Evolutionary conservation across 139 green algal genomes (phyloP).

Genomic region (Volvox africanus): DNA sequence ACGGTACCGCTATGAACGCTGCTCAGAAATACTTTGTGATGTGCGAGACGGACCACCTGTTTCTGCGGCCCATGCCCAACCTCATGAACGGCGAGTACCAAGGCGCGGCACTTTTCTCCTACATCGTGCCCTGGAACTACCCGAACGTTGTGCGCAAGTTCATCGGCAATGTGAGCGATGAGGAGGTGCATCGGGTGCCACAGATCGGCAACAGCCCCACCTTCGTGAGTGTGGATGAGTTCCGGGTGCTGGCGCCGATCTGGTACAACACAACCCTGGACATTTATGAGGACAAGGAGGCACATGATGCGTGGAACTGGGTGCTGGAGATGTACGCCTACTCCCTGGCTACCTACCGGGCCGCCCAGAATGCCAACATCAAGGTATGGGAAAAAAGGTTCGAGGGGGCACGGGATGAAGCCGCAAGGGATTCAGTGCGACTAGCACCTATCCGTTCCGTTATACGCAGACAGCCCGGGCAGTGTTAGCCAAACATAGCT

Average conservation of each 20-base stretch:
- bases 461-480: too few relatives aligned
- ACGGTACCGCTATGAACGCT: too few relatives aligned
- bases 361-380: constrained; percentile 42
- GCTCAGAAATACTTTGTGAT: constrained; percentile 91
- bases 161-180: constrained; percentile 53
- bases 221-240: constrained; percentile 72
- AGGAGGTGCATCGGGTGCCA: constrained; percentile 46
- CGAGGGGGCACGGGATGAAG: too few relatives aligned
- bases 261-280: constrained; percentile 92
- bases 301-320: constrained; percentile 67
- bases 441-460: too few relatives aligned
- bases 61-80: constrained; percentile 94
- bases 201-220: constrained; percentile 92
- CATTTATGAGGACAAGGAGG: constrained; percentile 88
- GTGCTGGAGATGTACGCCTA: constrained; percentile 91
- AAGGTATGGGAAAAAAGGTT: not conserved
- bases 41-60: constrained; percentile 96
- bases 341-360: constrained; percentile 52
- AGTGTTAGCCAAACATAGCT: too few relatives aligned
- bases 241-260: constrained; percentile 55
- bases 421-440: too few relatives aligned
- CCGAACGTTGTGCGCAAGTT: constrained; percentile 52
- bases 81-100: constrained; percentile 79
- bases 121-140: constrained; percentile 54
- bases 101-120: constrained; percentile 54